A percentile compares a stretch with the other conserved stretches of the same genome.
These are phyloP conservation scores for Leccinum obscurum DNA, from an alignment of 768 basidiomycete species.

Conservation along the genomic window DNA sequence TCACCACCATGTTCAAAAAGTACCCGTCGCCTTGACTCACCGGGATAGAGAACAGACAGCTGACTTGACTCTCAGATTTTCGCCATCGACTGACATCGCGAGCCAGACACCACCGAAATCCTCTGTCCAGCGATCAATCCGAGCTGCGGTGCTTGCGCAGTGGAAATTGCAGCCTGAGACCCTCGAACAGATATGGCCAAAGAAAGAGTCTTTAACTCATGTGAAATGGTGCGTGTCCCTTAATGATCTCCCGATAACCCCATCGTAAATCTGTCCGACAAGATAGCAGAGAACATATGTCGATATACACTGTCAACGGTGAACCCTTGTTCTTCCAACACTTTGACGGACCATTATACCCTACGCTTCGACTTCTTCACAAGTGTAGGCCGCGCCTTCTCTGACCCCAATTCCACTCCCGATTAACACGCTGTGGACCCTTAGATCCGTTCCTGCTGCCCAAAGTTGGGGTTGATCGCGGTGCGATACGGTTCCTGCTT, in stretches of 20 bases:
- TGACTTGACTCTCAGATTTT: constrained; percentile 50
- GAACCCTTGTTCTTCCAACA: constrained; percentile 95
- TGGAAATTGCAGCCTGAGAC: constrained; percentile 80
- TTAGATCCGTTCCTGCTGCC: constrained; percentile 91
- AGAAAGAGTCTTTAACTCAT: constrained; percentile 92
- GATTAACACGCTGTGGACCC: not conserved
- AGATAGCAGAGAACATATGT: constrained; percentile 90
- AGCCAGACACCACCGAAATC: constrained; percentile 91
- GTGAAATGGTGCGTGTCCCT: constrained; percentile 73
- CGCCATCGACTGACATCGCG: constrained; percentile 76
- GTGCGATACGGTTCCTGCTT: constrained; percentile 96
- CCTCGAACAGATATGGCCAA: constrained; percentile 94
- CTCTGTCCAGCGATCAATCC: constrained; percentile 89
- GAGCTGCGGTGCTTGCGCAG: constrained; percentile 75
- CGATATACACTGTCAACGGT: constrained; percentile 85
- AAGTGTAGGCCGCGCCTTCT: constrained; percentile 62
- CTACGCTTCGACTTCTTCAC: constrained; percentile 87
- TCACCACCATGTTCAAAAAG: constrained; percentile 75
- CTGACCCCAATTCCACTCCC: not conserved
- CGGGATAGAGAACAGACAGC: not conserved
- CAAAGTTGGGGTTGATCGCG: constrained; percentile 87
- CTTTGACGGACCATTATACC: constrained; percentile 90
- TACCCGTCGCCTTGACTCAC: constrained; percentile 28
- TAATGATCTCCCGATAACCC: constrained; percentile 12
- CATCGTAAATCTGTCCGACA: constrained; percentile 19